Evolutionary conservation across 768 basidiomycete genomes (phyloP).

Genomic region (Trametes cingulata): DNA sequence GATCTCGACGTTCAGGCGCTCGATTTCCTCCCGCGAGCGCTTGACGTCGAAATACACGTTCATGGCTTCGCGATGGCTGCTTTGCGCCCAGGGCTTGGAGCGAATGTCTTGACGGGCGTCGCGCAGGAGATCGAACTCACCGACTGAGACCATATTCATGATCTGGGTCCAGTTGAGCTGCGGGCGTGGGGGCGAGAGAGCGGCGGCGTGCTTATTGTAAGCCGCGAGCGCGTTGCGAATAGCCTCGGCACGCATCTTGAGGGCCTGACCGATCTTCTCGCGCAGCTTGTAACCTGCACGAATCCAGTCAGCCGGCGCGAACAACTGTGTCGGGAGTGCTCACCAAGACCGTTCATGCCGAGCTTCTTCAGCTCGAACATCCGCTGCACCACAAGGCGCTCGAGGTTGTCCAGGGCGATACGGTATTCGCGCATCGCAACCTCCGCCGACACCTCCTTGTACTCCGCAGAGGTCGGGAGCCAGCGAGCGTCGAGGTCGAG

Average conservation of each 20-base stretch:
- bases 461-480: constrained; percentile 19
- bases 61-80: constrained; percentile 25
- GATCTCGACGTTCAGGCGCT: constrained; percentile 27
- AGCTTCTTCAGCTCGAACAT: constrained; percentile 35
- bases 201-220: constrained; percentile 34
- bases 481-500: constrained; percentile 19
- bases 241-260: constrained; percentile 33
- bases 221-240: constrained; percentile 30
- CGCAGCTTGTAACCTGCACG: constrained; percentile 37
- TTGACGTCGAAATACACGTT: constrained; percentile 22
- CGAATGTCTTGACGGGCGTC: constrained; percentile 30
- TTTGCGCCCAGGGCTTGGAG: constrained; percentile 30
- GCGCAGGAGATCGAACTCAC: constrained; percentile 34
- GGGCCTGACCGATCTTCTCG: constrained; percentile 36
- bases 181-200: constrained; percentile 26
- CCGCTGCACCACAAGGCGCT: constrained; percentile 33
- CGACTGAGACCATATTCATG: constrained; percentile 31
- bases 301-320: background rate
- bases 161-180: constrained; percentile 30
- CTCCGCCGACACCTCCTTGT: constrained; percentile 12
- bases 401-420: constrained; percentile 30
- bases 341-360: constrained; percentile 29
- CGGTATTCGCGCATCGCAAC: constrained; percentile 19
- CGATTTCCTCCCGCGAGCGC: constrained; percentile 31
- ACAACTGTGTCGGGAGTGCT: background rate